phyloP scores from a whole-genome alignment of 176 grass and related monocot species.

The Puccinellia tenuiflora region DNA sequence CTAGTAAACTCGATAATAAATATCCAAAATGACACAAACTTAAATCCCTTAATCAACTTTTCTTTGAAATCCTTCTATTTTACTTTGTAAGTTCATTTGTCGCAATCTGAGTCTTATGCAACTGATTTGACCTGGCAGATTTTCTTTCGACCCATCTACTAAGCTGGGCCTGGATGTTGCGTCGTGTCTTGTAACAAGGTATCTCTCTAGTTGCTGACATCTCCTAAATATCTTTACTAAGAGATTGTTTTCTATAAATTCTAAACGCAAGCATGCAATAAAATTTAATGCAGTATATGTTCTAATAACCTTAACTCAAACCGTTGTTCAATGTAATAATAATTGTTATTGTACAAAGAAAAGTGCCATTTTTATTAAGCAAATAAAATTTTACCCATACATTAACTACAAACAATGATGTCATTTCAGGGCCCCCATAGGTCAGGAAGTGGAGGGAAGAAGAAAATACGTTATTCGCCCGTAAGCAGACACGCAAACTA shows the following conservation, averaged over 20 bases:
- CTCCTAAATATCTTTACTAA: neutral
- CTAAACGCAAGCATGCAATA: neutral
- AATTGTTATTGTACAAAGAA: neutral
- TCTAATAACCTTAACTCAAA: neutral
- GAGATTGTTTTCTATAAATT: neutral
- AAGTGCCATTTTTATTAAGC: neutral
- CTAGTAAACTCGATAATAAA: neutral
- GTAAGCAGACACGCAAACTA: conserved; percentile 39
- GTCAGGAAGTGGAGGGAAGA: conserved; percentile 79
- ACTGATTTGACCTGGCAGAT: conserved; percentile 42
- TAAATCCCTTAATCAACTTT: neutral
- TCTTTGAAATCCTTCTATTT: neutral
- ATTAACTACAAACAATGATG: neutral
- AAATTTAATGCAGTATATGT: no score
- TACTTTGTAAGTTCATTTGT: neutral
- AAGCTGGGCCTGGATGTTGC: conserved; percentile 93
- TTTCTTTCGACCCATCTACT: conserved; percentile 81
- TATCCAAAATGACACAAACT: neutral
- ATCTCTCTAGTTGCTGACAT: conserved; percentile 9
- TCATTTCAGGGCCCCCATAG: conserved; percentile 73
- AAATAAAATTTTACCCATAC: neutral
- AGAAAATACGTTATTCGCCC: conserved; percentile 92
- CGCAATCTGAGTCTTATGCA: neutral
- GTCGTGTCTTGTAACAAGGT: conserved; percentile 93
- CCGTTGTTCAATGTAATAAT: neutral